These are phyloP conservation scores for Erythrobasidium yunnanense DNA, from an alignment of 768 basidiomycete genomes.

Conservation along the genomic window DNA sequence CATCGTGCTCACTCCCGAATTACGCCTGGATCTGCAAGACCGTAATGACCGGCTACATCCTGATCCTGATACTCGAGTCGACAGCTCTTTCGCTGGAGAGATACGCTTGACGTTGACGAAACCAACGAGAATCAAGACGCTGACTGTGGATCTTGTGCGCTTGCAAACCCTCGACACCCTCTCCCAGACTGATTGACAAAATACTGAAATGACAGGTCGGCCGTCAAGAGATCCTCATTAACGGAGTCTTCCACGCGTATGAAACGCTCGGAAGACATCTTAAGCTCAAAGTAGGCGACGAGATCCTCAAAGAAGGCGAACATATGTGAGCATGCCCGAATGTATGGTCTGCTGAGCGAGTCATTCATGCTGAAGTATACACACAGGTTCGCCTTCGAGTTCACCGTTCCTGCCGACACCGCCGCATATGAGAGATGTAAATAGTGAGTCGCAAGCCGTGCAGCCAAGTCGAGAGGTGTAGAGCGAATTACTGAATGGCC, in stretches of 20 bases:
- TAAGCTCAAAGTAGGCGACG: not conserved
- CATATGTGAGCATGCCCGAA: not conserved
- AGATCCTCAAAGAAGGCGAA: not conserved
- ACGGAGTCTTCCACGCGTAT: not conserved
- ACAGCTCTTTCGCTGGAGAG: not conserved
- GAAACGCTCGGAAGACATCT: not conserved
- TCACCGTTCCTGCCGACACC: not conserved
- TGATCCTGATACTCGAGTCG: not conserved
- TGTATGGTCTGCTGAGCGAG: not conserved
- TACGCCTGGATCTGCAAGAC: not conserved
- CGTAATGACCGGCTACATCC: not conserved
- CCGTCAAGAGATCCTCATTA: not conserved
- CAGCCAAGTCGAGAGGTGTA: too few relatives aligned
- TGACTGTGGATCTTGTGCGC: not conserved
- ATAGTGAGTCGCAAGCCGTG: not conserved
- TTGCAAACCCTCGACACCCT: too few relatives aligned
- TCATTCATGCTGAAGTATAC: too few relatives aligned
- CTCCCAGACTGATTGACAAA: too few relatives aligned
- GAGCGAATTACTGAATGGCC: too few relatives aligned
- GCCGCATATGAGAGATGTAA: not conserved
- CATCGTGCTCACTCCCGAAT: not conserved
- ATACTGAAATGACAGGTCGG: too few relatives aligned
- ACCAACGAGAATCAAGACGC: not conserved
- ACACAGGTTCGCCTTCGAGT: not conserved
- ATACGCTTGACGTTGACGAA: not conserved